These are phyloP conservation scores for Capniomyces stellatus DNA, from an alignment of 371 early-diverging fungal species.

Conservation along the genomic window DNA sequence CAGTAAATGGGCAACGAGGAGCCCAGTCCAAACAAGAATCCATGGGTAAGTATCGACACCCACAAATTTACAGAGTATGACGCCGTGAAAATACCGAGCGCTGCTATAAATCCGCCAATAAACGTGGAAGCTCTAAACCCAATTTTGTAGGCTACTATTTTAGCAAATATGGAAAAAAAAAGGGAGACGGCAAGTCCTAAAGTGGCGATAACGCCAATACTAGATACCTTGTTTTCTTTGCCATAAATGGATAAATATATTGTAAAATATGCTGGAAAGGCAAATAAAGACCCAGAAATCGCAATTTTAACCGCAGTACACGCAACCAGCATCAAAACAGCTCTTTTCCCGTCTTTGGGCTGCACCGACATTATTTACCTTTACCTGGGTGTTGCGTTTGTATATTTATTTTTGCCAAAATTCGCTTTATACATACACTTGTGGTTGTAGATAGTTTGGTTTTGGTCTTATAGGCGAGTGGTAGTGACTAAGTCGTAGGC, in stretches of 20 bases:
- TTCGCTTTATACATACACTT: too few relatives aligned
- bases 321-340: neutral
- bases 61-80: neutral
- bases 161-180: neutral
- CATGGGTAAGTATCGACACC: slow-evolving; percentile 32
- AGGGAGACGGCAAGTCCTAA: neutral
- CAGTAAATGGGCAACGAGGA: slow-evolving; percentile 27
- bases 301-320: neutral
- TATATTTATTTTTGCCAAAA: neutral
- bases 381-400: neutral
- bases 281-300: neutral
- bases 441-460: too few relatives aligned
- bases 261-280: neutral
- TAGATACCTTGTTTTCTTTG: neutral
- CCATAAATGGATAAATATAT: neutral
- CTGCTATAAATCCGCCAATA: neutral
- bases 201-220: neutral
- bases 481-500: too few relatives aligned
- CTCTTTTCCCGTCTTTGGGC: neutral
- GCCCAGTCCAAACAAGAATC: slow-evolving; percentile 33
- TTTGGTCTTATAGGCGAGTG: too few relatives aligned
- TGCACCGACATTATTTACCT: neutral
- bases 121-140: neutral
- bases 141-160: neutral
- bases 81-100: neutral